Base-by-base conservation (phyloP, 1,284 basidiomycete genomes). In the Boletellus sp. region DNA sequence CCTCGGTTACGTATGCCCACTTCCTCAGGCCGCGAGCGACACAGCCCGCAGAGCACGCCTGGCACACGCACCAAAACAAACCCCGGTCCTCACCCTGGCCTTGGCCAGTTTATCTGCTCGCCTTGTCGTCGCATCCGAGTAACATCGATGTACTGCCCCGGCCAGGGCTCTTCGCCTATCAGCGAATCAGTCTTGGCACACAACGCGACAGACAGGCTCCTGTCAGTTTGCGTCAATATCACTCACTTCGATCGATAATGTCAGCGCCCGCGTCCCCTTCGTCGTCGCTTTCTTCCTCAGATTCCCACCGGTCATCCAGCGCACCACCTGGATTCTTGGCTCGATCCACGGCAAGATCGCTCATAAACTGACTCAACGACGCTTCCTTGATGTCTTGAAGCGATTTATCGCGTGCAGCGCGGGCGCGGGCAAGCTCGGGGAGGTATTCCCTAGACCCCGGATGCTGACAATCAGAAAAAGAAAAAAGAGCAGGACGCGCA, bases 361-460 rank as follows among this genome's bases (percentile, higher is more conserved):
- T 79, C 86, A 97, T 89, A 55, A 97, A 73, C 28, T 87, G 77
- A 56, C 81, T 83, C 71, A 98, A 77, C 22, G 91, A 91, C 51
- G 91, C 87, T 54, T 88, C 79, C 68, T 91, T 89, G 58, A 79
- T 76, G 48, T 82, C 82, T 60, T 85, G 77, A 18, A 91, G 72
- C 11, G 81, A 76, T 60, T 83, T 79, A 52, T 86, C 87, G 53
- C 81, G 79, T 2, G 75, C 72, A 10, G 75, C 75, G 24, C 76
- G 76, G 18, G 91, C 81, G 42, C 85, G 82, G 49, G 89, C 81
- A 4, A 99, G 80, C 64, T 97, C 93, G 0, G 95, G 94, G 41
- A 93, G 80, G 70, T 98, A 98, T 57, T 95, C 91, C 54, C 91
- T 93, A 65, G 21, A 53, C 41, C 55, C 15, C 33, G 33, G 26